phyloP scores from a whole-genome alignment of 495 filamentous ascomycete genomes.

The Clavariopsis aquatica region DNA sequence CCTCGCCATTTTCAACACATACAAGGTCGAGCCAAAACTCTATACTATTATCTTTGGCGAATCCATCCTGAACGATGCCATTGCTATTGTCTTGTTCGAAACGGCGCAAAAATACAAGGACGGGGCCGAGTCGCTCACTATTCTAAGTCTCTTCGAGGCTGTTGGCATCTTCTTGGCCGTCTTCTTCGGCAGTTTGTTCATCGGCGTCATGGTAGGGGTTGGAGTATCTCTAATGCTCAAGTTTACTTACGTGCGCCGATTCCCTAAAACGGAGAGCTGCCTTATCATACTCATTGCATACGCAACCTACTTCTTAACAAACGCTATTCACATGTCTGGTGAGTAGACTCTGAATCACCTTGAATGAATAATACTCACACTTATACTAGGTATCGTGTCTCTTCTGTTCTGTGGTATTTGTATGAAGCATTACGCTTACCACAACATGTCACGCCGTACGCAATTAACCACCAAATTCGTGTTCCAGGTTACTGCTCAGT shows the following conservation, averaged over 20 bases:
- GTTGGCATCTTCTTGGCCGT: constrained; percentile 92
- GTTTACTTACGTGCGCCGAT: constrained; percentile 86
- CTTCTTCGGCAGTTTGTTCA: constrained; percentile 90
- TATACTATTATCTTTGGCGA: constrained; percentile 99
- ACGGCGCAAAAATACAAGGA: constrained; percentile 86
- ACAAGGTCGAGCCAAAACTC: constrained; percentile 97
- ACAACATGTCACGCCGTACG: constrained; percentile 98
- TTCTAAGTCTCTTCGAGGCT: constrained; percentile 80
- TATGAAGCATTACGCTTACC: constrained; percentile 98
- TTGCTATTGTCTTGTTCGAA: constrained; percentile 98
- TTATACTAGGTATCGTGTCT: constrained; percentile 80
- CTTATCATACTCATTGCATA: constrained; percentile 92
- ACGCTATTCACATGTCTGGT: constrained; percentile 93
- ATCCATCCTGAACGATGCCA: constrained; percentile 95
- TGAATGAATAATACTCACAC: constrained; percentile 4
- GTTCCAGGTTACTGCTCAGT: constrained; percentile 89
- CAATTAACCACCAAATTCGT: constrained; percentile 98
- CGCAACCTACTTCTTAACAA: constrained; percentile 95
- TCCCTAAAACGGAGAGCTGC: constrained; percentile 96
- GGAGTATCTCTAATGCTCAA: constrained; percentile 84
- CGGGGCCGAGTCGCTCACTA: constrained; percentile 63
- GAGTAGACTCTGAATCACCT: constrained; percentile 41
- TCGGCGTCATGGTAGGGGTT: constrained; percentile 85
- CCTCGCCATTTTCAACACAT: constrained; percentile 96
- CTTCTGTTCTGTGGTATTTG: constrained; percentile 97